phyloP scores from a whole-genome alignment of 495 filamentous ascomycete genomes.

The Parmelia sp. region DNA sequence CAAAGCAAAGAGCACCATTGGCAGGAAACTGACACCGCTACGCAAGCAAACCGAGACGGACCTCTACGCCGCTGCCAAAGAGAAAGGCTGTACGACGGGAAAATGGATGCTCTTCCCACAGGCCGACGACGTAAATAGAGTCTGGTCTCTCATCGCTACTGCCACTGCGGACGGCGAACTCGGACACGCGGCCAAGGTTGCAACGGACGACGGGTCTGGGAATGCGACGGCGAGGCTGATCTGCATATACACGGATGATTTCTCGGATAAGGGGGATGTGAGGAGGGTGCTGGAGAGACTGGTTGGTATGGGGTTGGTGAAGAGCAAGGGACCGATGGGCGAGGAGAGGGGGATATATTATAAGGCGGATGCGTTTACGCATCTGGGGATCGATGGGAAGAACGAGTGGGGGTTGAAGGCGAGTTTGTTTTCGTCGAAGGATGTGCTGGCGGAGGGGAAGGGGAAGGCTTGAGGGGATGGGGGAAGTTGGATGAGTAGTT shows the following conservation, averaged over 20 bases:
- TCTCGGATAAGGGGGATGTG: slow-evolving; percentile 60
- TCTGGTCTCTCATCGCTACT: slow-evolving; percentile 57
- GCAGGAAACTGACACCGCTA: slow-evolving; percentile 46
- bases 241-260: slow-evolving; percentile 73
- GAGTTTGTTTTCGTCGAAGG: slow-evolving; percentile 42
- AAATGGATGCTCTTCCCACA: slow-evolving; percentile 84
- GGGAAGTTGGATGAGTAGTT: background rate
- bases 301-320: slow-evolving; percentile 53
- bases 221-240: slow-evolving; percentile 46
- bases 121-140: slow-evolving; percentile 47
- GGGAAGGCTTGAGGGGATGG: background rate
- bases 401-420: slow-evolving; percentile 66
- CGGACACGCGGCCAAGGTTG: slow-evolving; percentile 64
- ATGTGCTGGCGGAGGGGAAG: slow-evolving; percentile 30
- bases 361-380: slow-evolving; percentile 74
- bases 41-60: slow-evolving; percentile 44
- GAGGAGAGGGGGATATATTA: slow-evolving; percentile 59
- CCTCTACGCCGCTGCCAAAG: slow-evolving; percentile 51
- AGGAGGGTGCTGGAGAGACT: slow-evolving; percentile 56
- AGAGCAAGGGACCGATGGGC: slow-evolving; percentile 20
- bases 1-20: slow-evolving; percentile 37
- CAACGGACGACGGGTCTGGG: slow-evolving; percentile 42
- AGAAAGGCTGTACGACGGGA: slow-evolving; percentile 51
- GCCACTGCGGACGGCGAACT: slow-evolving; percentile 59
- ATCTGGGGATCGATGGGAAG: slow-evolving; percentile 56